Evolutionary conservation across 2,329 filamentous ascomycete genomes (phyloP), one percentile per base, ranked within the genome.

Genomic region (Phoma herbarum): DNA sequence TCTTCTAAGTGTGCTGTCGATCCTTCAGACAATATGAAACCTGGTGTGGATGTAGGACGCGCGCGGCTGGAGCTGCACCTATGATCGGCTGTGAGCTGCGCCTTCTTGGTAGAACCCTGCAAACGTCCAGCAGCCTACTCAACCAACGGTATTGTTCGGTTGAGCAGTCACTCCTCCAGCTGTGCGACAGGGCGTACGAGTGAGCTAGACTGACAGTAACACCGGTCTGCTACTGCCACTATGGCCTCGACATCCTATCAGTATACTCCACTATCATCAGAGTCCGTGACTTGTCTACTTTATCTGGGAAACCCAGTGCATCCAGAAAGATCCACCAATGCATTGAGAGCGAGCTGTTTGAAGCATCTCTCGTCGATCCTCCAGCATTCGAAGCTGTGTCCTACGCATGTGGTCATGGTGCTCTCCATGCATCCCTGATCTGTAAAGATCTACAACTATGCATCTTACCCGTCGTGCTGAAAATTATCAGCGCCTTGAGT

Each of bases 231-330:
- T 12, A 14, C 6, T 20, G 22, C 22, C 11, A 42, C 2, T 11
- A 52, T 52, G 42, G 42, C 42, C 4, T 22, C 41, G 9, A 18
- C 8, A 44, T 4, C 2, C 22, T 45, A 39, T 26, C 42, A 28
- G 11, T 46, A 35, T 29, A 46, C 42, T 31, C 50, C 23, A 23
- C 50, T 52, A 16, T 52, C n/a, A n/a, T 39, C 50, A 4, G 23
- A 26, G 2, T 37, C 22, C 5, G 35, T 29, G 5, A 16, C 39
- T 12, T 42, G 29, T 28, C 16, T 39, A 22, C 41, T 52, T 37
- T 22, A 42, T 11, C 29, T 52, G 6, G n/a, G n/a, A 14, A n/a
- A 18, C 3, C 31, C 10, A n/a, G 31, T 16, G 16, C 3, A 7
- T 18, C 14, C 31, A n/a, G 31, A 35, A 4, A 35, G 4, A 8